These are phyloP conservation scores for Moesziomyces sp. DNA, from an alignment of 1,284 basidiomycete species.

Conservation along the genomic window DNA sequence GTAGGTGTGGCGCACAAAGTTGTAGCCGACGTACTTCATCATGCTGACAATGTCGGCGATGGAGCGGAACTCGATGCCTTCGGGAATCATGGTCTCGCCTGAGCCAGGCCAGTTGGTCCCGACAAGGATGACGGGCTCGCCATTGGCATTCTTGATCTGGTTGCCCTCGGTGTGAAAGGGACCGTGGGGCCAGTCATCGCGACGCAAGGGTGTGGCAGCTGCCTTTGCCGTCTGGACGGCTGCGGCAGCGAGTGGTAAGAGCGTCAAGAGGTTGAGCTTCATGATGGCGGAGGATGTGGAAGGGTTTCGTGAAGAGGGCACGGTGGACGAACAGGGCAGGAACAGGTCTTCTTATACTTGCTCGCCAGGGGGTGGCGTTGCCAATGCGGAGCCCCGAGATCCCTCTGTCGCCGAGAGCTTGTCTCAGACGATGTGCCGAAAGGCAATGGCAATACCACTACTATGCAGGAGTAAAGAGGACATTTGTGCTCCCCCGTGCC, in stretches of 20 bases:
- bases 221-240: conserved; percentile 18
- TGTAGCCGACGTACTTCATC: conserved; percentile 42
- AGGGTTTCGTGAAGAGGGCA: not conserved
- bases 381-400: no score
- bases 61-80: conserved; percentile 37
- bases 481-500: not conserved
- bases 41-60: conserved; percentile 30
- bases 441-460: no score
- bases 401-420: no score
- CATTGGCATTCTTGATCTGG: conserved; percentile 39
- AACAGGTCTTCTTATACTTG: not conserved
- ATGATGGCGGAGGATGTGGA: conserved; percentile 5
- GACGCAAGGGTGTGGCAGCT: conserved; percentile 12
- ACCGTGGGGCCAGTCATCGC: conserved; percentile 33
- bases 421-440: no score
- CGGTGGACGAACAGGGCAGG: no score
- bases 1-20: conserved; percentile 45
- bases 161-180: conserved; percentile 30
- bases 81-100: conserved; percentile 42
- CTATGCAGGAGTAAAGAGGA: not conserved
- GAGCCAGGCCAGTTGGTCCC: conserved; percentile 46
- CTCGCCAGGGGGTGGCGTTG: not conserved
- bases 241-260: conserved; percentile 16
- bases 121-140: conserved; percentile 28
- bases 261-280: conserved; percentile 24